phyloP scores from a whole-genome alignment of 108 stramenopile species.

The Skeletonema costatum region DNA sequence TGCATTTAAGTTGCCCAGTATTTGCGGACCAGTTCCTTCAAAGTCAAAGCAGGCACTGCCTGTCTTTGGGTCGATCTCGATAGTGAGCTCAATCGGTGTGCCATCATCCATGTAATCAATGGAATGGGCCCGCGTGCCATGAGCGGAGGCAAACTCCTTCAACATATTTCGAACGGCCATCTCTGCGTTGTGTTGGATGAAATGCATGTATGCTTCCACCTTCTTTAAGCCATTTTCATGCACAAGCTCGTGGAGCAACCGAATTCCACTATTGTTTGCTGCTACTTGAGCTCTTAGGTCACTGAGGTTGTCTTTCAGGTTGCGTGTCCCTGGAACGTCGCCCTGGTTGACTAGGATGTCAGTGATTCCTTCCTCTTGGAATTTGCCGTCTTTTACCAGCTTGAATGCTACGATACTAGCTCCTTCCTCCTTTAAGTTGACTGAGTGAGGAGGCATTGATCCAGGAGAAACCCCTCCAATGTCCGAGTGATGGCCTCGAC shows the following conservation, averaged over 20 bases:
- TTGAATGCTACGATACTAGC: conserved; percentile 98
- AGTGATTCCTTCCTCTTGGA: conserved; percentile 95
- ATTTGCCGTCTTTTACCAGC: conserved; percentile 89
- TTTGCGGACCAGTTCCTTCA: conserved; percentile 96
- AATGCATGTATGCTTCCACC: conserved; percentile 96
- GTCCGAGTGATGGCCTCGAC: conserved; percentile 97
- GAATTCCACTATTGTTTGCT: conserved; percentile 95
- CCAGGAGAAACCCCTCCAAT: conserved; percentile 94
- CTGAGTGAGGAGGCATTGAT: conserved; percentile 92
- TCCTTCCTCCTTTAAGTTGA: conserved; percentile 91
- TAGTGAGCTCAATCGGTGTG: conserved; percentile 87
- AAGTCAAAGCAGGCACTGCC: conserved; percentile 95
- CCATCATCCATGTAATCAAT: conserved; percentile 99
- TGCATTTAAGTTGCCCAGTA: conserved; percentile 95
- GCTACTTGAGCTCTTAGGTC: conserved; percentile 98
- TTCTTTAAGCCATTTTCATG: conserved; percentile 85
- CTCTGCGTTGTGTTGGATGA: conserved; percentile 97
- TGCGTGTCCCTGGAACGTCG: conserved; percentile 87
- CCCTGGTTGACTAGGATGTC: conserved; percentile 90
- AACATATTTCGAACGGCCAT: conserved; percentile 93
- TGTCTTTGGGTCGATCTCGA: conserved; percentile 84
- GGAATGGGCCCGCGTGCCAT: conserved; percentile 68
- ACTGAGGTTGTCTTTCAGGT: conserved; percentile 93
- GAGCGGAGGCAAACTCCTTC: conserved; percentile 71
- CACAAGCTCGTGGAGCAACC: conserved; percentile 82